Evolutionary conservation across 345 rosid genomes (phyloP).

Genomic region (Moringa oleifera): DNA sequence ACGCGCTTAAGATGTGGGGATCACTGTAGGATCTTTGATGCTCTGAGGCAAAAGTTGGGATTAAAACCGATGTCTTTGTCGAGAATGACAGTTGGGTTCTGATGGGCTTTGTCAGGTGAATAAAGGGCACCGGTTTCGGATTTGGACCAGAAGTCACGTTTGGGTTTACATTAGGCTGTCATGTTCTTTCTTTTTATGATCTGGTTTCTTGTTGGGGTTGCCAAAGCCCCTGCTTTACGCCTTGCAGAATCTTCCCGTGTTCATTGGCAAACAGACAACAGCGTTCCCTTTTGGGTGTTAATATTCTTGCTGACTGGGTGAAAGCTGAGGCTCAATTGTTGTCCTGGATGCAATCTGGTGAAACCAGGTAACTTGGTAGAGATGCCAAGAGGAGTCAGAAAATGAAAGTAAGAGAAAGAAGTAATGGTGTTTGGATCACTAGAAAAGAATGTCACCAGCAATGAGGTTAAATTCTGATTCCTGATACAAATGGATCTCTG

Average conservation of each 20-base stretch:
- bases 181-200: neutral
- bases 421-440: neutral
- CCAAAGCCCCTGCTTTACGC: constrained; percentile 11
- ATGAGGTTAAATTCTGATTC: too few species aligned
- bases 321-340: neutral
- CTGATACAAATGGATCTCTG: too few species aligned
- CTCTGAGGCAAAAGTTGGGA: too few species aligned
- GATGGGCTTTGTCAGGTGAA: too few species aligned
- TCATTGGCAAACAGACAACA: neutral
- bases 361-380: too few species aligned
- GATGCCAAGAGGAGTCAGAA: neutral
- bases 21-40: neutral
- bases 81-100: too few species aligned
- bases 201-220: constrained; percentile 13
- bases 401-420: neutral
- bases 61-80: too few species aligned
- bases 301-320: neutral
- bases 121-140: neutral
- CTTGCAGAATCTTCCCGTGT: constrained; percentile 18
- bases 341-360: too few species aligned
- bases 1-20: neutral
- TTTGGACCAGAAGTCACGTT: constrained; percentile 11
- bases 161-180: neutral
- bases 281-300: neutral
- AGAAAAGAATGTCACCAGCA: too few species aligned